A percentile compares a stretch with the other conserved stretches of the same genome.
Evolutionary conservation across 192 early-diverging fungal genomes (phyloP).

Genomic region (Jimgerdemannia flammicorona): DNA sequence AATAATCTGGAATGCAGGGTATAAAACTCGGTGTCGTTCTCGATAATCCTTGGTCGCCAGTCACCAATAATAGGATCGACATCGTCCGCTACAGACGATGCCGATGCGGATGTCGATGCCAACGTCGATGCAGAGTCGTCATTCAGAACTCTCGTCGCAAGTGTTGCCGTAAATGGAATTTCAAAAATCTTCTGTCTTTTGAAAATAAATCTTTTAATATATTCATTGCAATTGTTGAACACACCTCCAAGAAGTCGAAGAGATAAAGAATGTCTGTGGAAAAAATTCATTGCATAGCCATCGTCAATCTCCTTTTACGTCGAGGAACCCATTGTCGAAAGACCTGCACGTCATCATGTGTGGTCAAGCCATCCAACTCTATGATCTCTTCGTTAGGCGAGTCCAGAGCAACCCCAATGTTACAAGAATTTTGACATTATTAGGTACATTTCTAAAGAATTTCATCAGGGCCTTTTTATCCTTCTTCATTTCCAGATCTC

Average conservation of each 20-base stretch:
- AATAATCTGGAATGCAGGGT: not conserved
- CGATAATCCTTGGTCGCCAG: not conserved
- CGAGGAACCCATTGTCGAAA: not conserved
- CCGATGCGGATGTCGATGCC: not conserved
- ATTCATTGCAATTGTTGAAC: not conserved
- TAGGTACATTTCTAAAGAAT: not conserved
- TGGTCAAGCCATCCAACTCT: not conserved
- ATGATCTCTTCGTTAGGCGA: not conserved
- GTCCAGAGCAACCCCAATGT: not conserved
- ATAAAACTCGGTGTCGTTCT: not conserved
- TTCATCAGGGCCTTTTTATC: not conserved
- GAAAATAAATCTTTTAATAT: not conserved
- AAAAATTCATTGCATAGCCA: not conserved
- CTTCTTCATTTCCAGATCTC: not conserved
- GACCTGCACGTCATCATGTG: not conserved
- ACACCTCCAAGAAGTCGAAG: not conserved
- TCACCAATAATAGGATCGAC: not conserved
- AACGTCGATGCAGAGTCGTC: not conserved
- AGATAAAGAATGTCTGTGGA: not conserved
- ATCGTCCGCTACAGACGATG: not conserved
- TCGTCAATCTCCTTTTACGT: not conserved
- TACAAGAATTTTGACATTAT: not conserved
- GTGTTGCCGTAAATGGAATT: not conserved
- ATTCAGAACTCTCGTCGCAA: not conserved
- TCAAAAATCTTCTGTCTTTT: not conserved